Evolutionary conservation across 768 basidiomycete species (phyloP), one percentile per base, ranked within the genome.

Genomic region (Termitomyces bulborhizus): DNA sequence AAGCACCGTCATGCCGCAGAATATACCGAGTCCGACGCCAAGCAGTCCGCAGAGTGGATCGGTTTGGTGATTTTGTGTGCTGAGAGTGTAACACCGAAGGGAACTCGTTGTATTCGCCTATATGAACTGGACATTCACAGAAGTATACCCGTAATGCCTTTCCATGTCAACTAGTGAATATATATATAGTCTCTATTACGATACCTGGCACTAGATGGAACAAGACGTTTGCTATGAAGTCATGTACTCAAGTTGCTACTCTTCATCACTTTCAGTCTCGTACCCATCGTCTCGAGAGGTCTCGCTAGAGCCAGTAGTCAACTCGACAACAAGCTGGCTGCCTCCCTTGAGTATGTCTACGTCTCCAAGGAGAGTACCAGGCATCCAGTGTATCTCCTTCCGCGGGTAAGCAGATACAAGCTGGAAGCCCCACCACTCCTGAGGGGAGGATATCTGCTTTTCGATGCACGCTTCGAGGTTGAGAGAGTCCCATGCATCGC

Each of bases 391-490:
- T 51, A 89, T 77, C 67, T 83, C 82, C 42, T 70, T 71, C 51
- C 87, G 73, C 4, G 93, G 93, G 62, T 90, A 94, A 9, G 88
- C 78, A 2, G 79, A 77, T 3, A 72, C 73, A 29, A 95, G 71
- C 57, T 73, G 76, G 74, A 95, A 94, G 7, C 81, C 83, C 84
- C 88, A 93, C 77, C 85, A 90, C 27, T 69, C 70, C 2, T 41
- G 51, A n/a, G 41, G 5, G 16, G 7, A 49, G 42, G 18, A 32
- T 48, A 34, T 15, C 57, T 0, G 48, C 39, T 46, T 71, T 66
- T 69, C 72, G 27, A 75, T 65, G 8, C 67, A 65, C 18, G 63
- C 53, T 52, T 79, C 76, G 13, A 74, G 65, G n/a, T 66, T 60
- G 16, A 66, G 71, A 21, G 67, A n/a, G n/a, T 54, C 34, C 58